A percentile compares a stretch with the other conserved stretches of the same genome.
These are phyloP conservation scores for Cercospora sojina DNA, from an alignment of 2,329 filamentous ascomycete genomes.

Conservation along the genomic window DNA sequence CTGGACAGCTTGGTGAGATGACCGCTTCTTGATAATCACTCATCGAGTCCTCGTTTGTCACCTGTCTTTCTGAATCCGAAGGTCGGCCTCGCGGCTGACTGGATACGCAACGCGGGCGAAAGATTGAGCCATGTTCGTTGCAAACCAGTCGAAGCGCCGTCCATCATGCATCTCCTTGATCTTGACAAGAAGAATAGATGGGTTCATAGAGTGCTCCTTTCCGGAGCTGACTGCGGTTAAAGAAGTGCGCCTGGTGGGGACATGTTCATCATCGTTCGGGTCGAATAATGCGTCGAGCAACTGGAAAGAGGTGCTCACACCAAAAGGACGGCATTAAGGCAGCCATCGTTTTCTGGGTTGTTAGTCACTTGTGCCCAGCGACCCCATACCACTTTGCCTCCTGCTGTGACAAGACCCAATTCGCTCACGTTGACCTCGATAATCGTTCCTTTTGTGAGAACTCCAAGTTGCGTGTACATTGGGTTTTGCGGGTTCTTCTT, in stretches of 20 bases:
- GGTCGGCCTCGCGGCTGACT: background rate
- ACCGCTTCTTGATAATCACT: background rate
- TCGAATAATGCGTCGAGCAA: background rate
- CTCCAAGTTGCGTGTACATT: slow-evolving; percentile 88
- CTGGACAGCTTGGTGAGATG: background rate
- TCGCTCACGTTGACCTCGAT: slow-evolving; percentile 94
- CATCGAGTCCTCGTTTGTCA: background rate
- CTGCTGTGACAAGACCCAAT: slow-evolving; percentile 83
- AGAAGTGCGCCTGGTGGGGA: background rate
- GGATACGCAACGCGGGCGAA: background rate
- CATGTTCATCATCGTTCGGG: background rate
- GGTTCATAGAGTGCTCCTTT: background rate
- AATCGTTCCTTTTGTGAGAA: slow-evolving; percentile 79
- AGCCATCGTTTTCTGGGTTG: slow-evolving; percentile 61
- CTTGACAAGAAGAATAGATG: slow-evolving; percentile 8
- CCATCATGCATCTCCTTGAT: background rate
- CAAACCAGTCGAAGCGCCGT: slow-evolving; percentile 7
- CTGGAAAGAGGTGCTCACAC: background rate
- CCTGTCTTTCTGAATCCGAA: background rate
- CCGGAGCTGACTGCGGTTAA: background rate
- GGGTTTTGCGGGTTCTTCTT: slow-evolving; percentile 88
- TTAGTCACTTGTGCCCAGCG: slow-evolving; percentile 72
- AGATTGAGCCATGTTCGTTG: background rate
- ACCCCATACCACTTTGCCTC: slow-evolving; percentile 92
- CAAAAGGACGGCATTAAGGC: slow-evolving; percentile 43